These are phyloP conservation scores for Chlamydomonas sp. DNA, from an alignment of 139 green algal genomes.

Conservation along the genomic window DNA sequence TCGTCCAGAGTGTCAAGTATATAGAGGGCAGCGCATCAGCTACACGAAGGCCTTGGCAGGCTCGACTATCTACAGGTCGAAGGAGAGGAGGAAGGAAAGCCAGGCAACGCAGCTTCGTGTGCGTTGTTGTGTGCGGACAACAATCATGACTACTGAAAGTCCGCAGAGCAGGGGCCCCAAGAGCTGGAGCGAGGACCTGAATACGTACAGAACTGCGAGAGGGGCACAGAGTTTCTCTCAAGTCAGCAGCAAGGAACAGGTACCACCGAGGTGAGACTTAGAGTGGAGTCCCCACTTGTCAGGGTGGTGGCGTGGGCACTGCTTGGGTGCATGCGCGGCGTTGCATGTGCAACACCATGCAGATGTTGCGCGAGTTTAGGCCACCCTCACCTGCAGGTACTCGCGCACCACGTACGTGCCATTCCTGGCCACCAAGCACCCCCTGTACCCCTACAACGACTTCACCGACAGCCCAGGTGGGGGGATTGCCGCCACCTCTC, in stretches of 20 bases:
- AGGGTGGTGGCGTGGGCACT: neutral
- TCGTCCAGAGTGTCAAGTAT: too few species aligned
- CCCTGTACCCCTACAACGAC: constrained; percentile 35
- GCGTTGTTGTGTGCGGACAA: too few species aligned
- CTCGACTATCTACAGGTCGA: too few species aligned
- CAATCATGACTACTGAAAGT: too few species aligned
- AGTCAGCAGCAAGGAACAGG: neutral
- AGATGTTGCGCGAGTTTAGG: neutral
- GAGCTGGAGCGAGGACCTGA: constrained; percentile 11
- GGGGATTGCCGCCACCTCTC: neutral
- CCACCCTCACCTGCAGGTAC: constrained; percentile 12
- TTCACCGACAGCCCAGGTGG: neutral
- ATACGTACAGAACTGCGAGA: neutral
- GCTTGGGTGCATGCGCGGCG: neutral
- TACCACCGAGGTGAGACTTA: neutral
- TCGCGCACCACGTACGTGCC: constrained; percentile 25
- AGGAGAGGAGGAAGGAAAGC: too few species aligned
- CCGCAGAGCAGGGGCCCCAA: too few species aligned
- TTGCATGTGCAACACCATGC: neutral
- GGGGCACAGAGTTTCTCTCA: neutral
- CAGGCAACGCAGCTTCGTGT: too few species aligned
- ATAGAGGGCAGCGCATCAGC: too few species aligned
- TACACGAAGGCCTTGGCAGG: too few species aligned
- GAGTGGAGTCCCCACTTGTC: too few species aligned
- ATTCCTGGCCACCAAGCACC: constrained; percentile 21